These are phyloP conservation scores for Helianthus annuus DNA, from an alignment of 129 eudicot species.

Conservation along the genomic window DNA sequence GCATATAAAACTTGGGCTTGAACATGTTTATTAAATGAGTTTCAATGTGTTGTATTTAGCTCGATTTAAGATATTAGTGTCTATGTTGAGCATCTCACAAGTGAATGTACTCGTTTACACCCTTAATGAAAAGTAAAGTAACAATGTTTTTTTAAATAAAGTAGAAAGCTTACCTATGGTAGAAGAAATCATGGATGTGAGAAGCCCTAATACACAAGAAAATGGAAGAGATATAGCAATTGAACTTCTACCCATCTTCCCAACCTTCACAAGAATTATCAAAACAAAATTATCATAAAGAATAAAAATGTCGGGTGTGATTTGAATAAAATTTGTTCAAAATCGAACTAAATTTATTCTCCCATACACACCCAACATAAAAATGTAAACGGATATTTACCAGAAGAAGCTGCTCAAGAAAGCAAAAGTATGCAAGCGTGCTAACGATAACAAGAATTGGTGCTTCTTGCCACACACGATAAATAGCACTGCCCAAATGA, in stretches of 20 bases:
- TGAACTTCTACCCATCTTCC: conserved; percentile 68
- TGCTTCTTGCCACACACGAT: conserved; percentile 90
- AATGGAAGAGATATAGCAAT: conserved; percentile 84
- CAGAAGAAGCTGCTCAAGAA: conserved; percentile 92
- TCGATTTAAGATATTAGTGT: not conserved
- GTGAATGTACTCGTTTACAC: not conserved
- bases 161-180: conserved; percentile 65
- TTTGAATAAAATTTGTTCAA: not conserved
- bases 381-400: conserved; percentile 35
- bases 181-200: conserved; percentile 75
- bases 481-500: conserved; percentile 35
- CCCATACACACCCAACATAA: not conserved
- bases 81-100: too few relatives aligned
- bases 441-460: conserved; percentile 93
- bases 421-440: conserved; percentile 93
- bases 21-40: not conserved
- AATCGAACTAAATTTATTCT: not conserved
- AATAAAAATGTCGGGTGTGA: not conserved
- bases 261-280: conserved; percentile 57
- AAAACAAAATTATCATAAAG: conserved; percentile 5
- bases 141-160: not conserved
- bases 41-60: too few relatives aligned
- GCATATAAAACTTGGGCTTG: not conserved
- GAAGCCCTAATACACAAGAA: conserved; percentile 83
- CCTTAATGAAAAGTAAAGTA: not conserved